phyloP scores from a whole-genome alignment of 2,329 filamentous ascomycete species.

The Colletotrichum sp. region DNA sequence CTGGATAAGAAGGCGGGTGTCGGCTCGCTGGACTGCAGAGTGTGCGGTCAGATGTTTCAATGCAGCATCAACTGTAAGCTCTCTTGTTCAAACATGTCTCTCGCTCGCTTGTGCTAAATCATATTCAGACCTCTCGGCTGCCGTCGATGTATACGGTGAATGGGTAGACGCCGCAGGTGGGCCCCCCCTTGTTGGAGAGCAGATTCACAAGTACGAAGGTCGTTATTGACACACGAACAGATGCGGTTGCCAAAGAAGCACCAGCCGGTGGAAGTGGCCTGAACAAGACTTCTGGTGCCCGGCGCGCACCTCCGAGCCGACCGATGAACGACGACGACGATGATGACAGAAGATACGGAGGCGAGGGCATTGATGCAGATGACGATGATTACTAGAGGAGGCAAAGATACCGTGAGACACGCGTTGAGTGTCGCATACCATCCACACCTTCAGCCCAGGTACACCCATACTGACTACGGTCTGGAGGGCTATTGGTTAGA shows the following conservation, averaged over 20 bases:
- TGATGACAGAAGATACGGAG: constrained; percentile 55
- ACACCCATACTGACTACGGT: background rate
- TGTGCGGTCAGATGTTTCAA: constrained; percentile 93
- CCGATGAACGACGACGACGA: constrained; percentile 49
- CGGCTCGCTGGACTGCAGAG: constrained; percentile 85
- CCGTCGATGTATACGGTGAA: constrained; percentile 95
- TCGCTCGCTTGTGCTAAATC: constrained; percentile 21
- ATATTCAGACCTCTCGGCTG: constrained; percentile 77
- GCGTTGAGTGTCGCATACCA: background rate
- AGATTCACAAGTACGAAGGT: background rate
- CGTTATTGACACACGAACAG: constrained; percentile 29
- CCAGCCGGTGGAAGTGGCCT: background rate
- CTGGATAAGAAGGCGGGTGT: constrained; percentile 92
- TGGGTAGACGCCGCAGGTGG: constrained; percentile 88
- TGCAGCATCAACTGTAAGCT: constrained; percentile 87
- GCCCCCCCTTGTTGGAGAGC: background rate
- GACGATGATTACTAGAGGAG: constrained; percentile 60
- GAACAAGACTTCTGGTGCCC: constrained; percentile 7
- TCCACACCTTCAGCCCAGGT: background rate
- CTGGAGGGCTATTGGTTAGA: background rate
- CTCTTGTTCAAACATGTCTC: background rate
- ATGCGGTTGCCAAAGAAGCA: constrained; percentile 56
- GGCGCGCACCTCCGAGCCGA: constrained; percentile 24
- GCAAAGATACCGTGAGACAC: background rate
- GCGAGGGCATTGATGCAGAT: constrained; percentile 56